Base-by-base conservation (phyloP, 1,284 basidiomycete species). In the Moesziomyces antarcticus region DNA sequence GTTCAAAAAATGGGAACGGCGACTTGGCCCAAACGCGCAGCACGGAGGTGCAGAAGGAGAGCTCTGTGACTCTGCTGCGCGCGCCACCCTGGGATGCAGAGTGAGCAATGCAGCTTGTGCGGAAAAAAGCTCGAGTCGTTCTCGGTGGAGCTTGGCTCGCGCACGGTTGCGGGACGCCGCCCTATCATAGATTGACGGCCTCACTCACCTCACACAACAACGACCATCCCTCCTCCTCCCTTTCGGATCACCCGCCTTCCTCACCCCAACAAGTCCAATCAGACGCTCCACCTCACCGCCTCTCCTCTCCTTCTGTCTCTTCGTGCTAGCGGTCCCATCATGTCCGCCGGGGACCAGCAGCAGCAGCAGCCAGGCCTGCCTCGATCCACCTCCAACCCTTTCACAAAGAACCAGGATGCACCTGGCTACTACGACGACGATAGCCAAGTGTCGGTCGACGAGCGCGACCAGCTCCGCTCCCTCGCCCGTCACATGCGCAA, bases 401-500 rank as follows among this genome's bases (percentile, higher is more conserved):
- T 71, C 56, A 71, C 73, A 10, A 75, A 71, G 54, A 75, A 75
- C 24, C 73, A 75, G 27, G 63, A 67, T 40, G 49, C 67, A 3
- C 67, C 68, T 2, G 73, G 63, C 37, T 75, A 71, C 60, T 75
- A 71, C 22, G 61, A 57, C 41, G 52, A 56, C 5, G 44, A 68
- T 21, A 11, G 50, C 5, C 44, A 62, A 5, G 51, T 50, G 42
- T 56, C 59, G 8, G 18, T 30, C 45, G 63, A 66, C 18, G 51
- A 57, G 37, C 58, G 60, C 14, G 63, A 60, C 53, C 73, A 71
- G 55, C 58, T 71, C 13, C 63, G 59, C 48, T 51, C 49, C n/a
- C 64, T 75, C 25, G 56, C 73, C n/a, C 45, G 56, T n/a, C 63
- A 71, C 55, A 70, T 75, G 63, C 73, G 68, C 59, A 71, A 64